Evolutionary conservation across 768 basidiomycete species (phyloP).

Genomic region (Pleurotus giganteus): DNA sequence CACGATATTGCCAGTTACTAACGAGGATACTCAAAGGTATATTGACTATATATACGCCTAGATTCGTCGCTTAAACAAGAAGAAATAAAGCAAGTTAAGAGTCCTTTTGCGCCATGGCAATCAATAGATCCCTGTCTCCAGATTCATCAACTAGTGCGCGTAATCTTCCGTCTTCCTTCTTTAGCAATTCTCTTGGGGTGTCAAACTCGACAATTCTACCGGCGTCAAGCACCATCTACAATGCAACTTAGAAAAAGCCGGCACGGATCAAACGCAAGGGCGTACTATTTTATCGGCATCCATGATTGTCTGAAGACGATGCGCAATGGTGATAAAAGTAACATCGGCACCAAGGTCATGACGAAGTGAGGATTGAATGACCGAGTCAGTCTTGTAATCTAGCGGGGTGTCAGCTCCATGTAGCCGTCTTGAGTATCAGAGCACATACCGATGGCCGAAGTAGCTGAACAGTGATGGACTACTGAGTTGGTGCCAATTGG

Average conservation of each 20-base stretch:
- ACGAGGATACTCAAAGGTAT: no score
- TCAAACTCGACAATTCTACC: slow-evolving; percentile 55
- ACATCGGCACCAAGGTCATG: slow-evolving; percentile 11
- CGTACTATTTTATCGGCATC: slow-evolving; percentile 42
- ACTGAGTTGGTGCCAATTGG: background rate
- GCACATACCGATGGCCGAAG: slow-evolving; percentile 7
- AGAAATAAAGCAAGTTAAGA: background rate
- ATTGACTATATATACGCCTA: background rate
- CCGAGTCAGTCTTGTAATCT: slow-evolving; percentile 15
- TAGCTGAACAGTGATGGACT: background rate
- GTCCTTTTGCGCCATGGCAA: slow-evolving; percentile 36
- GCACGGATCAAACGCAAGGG: background rate
- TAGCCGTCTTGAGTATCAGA: background rate
- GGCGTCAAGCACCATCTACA: slow-evolving; percentile 40
- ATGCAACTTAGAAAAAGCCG: background rate
- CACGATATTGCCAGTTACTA: no score
- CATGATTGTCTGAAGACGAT: slow-evolving; percentile 53
- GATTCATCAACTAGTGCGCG: slow-evolving; percentile 59
- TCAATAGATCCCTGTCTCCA: slow-evolving; percentile 48
- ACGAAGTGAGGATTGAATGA: slow-evolving; percentile 15
- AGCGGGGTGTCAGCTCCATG: background rate
- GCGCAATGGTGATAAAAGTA: slow-evolving; percentile 37
- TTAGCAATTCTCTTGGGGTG: slow-evolving; percentile 48
- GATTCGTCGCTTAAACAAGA: no score
- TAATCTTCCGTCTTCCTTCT: slow-evolving; percentile 47